A percentile compares a stretch with the other conserved stretches of the same genome.
Conservation (phyloP, 345 rosid genomes). For the Lepidium didymum region DNA sequence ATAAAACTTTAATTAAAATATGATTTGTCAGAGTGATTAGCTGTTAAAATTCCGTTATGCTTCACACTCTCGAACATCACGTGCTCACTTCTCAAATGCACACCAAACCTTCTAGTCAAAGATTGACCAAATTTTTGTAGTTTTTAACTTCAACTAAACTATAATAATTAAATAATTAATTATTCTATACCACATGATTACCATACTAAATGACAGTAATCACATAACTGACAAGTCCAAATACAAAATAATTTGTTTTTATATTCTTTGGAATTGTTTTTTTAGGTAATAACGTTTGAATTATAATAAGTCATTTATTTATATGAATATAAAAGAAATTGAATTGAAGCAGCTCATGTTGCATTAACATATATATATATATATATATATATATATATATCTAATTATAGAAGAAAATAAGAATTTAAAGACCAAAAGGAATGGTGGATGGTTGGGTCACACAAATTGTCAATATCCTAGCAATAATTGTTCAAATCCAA, state of each 20-base stretch:
- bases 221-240: neutral
- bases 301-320: neutral
- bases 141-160: neutral
- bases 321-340: neutral
- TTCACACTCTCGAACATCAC: neutral
- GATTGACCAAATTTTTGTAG: slow-evolving; percentile 3
- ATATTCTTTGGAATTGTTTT: neutral
- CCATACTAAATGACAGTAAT: neutral
- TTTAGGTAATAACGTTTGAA: neutral
- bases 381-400: no score
- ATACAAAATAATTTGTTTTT: neutral
- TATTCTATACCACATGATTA: neutral
- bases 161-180: neutral
- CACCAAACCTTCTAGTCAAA: slow-evolving; percentile 16
- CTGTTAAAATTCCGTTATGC: slow-evolving; percentile 14
- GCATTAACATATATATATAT: neutral
- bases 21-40: slow-evolving; percentile 26
- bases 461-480: slow-evolving; percentile 7
- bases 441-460: slow-evolving; percentile 25
- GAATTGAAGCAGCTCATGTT: neutral
- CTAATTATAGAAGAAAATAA: neutral
- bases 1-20: neutral
- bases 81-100: slow-evolving; percentile 8
- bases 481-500: neutral
- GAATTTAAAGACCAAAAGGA: neutral